Percentiles rank a stretch among this genome's conserved stretches.
These are phyloP conservation scores for Clavispora vitiphila DNA, from an alignment of 805 yeast species.

Conservation along the genomic window DNA sequence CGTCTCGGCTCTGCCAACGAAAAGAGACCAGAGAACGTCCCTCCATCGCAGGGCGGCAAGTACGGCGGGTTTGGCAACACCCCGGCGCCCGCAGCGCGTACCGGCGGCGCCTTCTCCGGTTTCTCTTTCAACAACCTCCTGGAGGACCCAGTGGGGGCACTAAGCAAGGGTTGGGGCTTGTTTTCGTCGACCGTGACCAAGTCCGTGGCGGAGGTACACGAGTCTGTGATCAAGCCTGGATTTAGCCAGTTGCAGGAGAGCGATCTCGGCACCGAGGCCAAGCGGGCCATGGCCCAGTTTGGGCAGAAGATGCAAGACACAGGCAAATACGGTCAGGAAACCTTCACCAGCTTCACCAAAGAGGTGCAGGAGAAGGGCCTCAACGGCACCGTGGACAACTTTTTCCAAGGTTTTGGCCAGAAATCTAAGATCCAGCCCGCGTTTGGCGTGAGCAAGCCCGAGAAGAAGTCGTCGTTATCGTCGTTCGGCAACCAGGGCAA, in stretches of 20 bases:
- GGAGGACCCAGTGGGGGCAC: conserved; percentile 84
- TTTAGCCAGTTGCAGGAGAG: conserved; percentile 70
- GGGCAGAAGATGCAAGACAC: conserved; percentile 93
- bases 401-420: conserved; percentile 54
- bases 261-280: conserved; percentile 77
- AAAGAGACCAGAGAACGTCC: conserved; percentile 67
- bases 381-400: conserved; percentile 29
- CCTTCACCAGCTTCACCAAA: conserved; percentile 53
- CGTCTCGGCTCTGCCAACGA: conserved; percentile 70
- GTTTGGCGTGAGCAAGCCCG: conserved; percentile 60
- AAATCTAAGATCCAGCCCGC: conserved; percentile 55
- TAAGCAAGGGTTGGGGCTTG: conserved; percentile 90
- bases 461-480: conserved; percentile 51
- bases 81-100: conserved; percentile 42
- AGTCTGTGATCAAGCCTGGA: conserved; percentile 87
- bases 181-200: conserved; percentile 82
- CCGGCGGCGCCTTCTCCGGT: conserved; percentile 44
- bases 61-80: conserved; percentile 89
- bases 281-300: conserved; percentile 92
- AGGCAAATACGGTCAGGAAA: conserved; percentile 67
- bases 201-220: conserved; percentile 81
- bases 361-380: conserved; percentile 37
- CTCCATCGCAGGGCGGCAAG: conserved; percentile 93
- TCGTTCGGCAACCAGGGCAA: conserved; percentile 37
- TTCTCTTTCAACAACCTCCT: conserved; percentile 68